Evolutionary conservation across 306 rosid genomes (phyloP), one percentile per base, ranked within the genome.

Genomic region (Prunus salicina): DNA sequence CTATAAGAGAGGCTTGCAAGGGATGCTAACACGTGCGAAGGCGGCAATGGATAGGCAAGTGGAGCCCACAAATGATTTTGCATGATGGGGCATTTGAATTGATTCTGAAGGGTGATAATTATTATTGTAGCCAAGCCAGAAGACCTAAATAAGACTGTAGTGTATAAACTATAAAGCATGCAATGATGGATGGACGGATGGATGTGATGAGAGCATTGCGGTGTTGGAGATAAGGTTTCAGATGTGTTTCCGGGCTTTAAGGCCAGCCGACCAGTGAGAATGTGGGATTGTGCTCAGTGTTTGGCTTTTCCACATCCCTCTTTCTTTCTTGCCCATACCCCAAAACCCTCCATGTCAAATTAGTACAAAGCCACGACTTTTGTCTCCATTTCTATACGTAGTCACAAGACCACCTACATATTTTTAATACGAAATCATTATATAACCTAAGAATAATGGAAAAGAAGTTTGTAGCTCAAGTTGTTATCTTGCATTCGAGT

Each of bases 171-270:
- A 49, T 46, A 77, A 80, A 49, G 83, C 83, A 73, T 75, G 85
- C 80, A 84, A 84, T 88, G 80, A 79, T 78, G 67, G 49, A 58
- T 52, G 60, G 60, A 60, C 57, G 58, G 68, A 60, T 43, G 69
- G 18, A 73, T 53, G 64, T 32, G 75, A 32, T 30, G 64, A 55
- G 41, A 62, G 25, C 12, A 64, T 24, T 43, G 14, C 34, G 62
- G 67, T 79, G 90, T 72, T 92, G 85, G 87, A 86, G 96, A 93
- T 93, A 89, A 90, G 88, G 92, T 87, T 88, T 88, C 83, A 82
- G 85, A 83, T 84, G 81, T 84, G 84, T 88, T 52, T 84, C 89
- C 89, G 82, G 86, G 68, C 88, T 80, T 84, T 81, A 83, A 71
- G 92, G 88, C 85, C 64, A 84, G 65, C 87, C 84, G 77, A 87